Conservation (phyloP, 495 filamentous ascomycete genomes). For the Daldinia decipiens region DNA sequence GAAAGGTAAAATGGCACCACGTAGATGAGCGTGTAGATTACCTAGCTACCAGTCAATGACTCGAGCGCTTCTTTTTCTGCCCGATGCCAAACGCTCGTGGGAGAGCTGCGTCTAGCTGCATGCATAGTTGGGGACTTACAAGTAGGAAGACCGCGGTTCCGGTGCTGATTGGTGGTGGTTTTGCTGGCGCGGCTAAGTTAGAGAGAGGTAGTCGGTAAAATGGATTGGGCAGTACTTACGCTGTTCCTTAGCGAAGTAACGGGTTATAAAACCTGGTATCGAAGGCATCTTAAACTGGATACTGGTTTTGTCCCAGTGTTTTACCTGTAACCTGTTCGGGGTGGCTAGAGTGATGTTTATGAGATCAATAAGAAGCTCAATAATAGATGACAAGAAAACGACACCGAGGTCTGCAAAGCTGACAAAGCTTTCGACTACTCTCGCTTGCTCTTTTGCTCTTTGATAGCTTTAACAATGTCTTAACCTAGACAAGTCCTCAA, state of each 20-base stretch:
- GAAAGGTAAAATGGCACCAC: slow-evolving; percentile 93
- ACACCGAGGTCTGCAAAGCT: neutral
- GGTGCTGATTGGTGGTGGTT: slow-evolving; percentile 50
- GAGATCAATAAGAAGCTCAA: neutral
- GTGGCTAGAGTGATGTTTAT: slow-evolving; percentile 4
- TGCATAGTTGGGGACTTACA: slow-evolving; percentile 37
- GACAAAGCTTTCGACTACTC: neutral
- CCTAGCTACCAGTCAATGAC: slow-evolving; percentile 52
- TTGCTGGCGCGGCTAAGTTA: slow-evolving; percentile 46
- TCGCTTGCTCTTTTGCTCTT: neutral
- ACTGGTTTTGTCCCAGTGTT: neutral
- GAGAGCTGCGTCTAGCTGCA: slow-evolving; percentile 31
- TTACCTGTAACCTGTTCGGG: neutral
- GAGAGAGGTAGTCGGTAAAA: slow-evolving; percentile 6
- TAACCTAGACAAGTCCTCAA: slow-evolving; percentile 2
- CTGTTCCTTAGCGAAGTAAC: slow-evolving; percentile 46
- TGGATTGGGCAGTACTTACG: slow-evolving; percentile 32
- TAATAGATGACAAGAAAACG: slow-evolving; percentile 2
- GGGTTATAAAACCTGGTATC: slow-evolving; percentile 41
- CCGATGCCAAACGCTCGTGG: slow-evolving; percentile 5
- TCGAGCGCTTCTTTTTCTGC: neutral
- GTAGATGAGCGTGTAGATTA: slow-evolving; percentile 84
- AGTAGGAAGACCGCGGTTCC: slow-evolving; percentile 47
- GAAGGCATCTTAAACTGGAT: slow-evolving; percentile 37
- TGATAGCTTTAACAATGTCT: slow-evolving; percentile 18